Conservation (phyloP, 2,329 filamentous ascomycete species). For the Chrysosporium queenslandicum region DNA sequence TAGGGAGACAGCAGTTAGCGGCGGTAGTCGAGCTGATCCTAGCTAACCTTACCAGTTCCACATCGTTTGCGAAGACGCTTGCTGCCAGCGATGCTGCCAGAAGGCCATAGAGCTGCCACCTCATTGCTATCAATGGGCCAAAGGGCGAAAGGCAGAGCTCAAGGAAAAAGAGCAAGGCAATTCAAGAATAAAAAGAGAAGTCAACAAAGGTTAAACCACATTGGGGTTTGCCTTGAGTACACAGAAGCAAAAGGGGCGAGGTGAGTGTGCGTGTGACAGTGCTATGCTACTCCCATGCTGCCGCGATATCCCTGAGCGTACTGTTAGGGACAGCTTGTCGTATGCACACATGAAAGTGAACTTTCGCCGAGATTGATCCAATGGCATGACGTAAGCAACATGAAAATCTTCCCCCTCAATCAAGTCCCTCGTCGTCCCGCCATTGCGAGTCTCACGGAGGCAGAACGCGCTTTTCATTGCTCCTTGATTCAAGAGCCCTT, state of each 20-base stretch:
- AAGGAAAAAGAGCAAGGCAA: neutral
- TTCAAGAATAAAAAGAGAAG: neutral
- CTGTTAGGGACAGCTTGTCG: slow-evolving; percentile 6
- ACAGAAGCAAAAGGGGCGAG: neutral
- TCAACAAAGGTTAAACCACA: neutral
- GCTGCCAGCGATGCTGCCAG: slow-evolving; percentile 31
- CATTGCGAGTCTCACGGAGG: too few species aligned
- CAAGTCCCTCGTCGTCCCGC: too few species aligned
- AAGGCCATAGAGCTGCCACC: slow-evolving; percentile 32
- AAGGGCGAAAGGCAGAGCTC: neutral
- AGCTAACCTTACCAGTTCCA: slow-evolving; percentile 32
- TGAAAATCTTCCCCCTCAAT: neutral
- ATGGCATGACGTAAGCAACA: slow-evolving; percentile 12
- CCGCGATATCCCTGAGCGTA: neutral
- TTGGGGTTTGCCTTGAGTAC: neutral
- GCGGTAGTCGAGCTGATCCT: neutral
- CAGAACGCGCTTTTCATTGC: too few species aligned
- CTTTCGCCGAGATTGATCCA: neutral
- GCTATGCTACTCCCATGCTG: neutral
- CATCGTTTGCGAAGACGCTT: slow-evolving; percentile 36
- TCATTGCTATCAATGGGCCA: slow-evolving; percentile 25
- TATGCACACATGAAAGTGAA: neutral
- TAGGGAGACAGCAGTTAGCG: slow-evolving; percentile 30
- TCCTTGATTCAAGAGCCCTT: too few species aligned
- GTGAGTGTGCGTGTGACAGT: too few species aligned